Conservation (phyloP, 2,329 filamentous ascomycete species). For the Fusarium sp. region DNA sequence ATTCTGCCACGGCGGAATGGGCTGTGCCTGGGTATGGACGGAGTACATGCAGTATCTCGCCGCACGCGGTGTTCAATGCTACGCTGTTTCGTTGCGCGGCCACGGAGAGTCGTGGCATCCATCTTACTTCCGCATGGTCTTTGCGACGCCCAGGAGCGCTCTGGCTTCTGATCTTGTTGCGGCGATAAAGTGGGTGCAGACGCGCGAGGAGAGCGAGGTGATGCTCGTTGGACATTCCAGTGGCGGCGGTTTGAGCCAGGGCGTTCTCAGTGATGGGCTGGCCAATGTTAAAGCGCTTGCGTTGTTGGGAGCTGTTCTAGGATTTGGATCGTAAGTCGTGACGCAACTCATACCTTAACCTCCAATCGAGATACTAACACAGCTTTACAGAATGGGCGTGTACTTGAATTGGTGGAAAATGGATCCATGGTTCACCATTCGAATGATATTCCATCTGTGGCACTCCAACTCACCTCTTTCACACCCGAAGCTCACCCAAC, state of each 20-base stretch:
- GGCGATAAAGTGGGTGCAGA: conserved; percentile 56
- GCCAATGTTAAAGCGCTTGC: conserved; percentile 60
- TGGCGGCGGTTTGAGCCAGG: conserved; percentile 65
- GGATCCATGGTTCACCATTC: conserved; percentile 63
- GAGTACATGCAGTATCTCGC: conserved; percentile 65
- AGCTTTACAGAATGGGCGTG: conserved; percentile 56
- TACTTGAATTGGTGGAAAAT: conserved; percentile 61
- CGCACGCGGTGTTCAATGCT: conserved; percentile 60
- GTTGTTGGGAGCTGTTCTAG: conserved; percentile 62
- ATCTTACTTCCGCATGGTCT: conserved; percentile 62
- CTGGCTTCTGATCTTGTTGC: conserved; percentile 61
- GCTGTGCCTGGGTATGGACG: conserved; percentile 65
- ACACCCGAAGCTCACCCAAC: conserved; percentile 61
- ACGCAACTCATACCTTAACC: background rate
- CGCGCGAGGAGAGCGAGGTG: conserved; percentile 49
- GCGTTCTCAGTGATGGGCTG: conserved; percentile 58
- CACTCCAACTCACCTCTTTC: conserved; percentile 67
- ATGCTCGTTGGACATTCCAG: conserved; percentile 65
- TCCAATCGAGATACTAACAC: conserved; percentile 11
- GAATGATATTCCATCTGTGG: conserved; percentile 61
- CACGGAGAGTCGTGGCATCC: conserved; percentile 67
- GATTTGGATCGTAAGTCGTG: conserved; percentile 52
- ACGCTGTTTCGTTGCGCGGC: conserved; percentile 65
- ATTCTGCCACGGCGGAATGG: conserved; percentile 69
- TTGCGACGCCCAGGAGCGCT: conserved; percentile 57